phyloP scores from a whole-genome alignment of 495 filamentous ascomycete species.

The Talaromyces wortmannii region DNA sequence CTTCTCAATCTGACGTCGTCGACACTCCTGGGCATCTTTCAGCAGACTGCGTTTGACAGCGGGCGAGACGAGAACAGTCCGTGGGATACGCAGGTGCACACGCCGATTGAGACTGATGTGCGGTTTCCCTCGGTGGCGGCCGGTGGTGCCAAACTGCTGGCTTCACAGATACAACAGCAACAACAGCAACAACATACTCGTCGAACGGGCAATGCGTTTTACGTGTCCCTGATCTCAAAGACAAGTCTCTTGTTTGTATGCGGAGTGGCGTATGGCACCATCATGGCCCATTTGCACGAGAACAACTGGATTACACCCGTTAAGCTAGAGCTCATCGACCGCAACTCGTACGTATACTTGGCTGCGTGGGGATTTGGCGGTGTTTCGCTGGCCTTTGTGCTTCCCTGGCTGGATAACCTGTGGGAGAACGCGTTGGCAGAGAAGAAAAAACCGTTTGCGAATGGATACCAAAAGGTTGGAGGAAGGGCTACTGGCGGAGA shows the following conservation, averaged over 20 bases:
- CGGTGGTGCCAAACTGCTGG: too few relatives aligned
- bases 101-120: conserved; percentile 30
- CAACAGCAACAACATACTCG: not conserved
- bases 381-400: conserved; percentile 64
- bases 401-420: conserved; percentile 78
- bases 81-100: conserved; percentile 68
- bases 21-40: conserved; percentile 88
- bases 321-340: conserved; percentile 50
- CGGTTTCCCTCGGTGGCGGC: too few relatives aligned
- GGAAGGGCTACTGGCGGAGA: conserved; percentile 17
- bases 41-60: conserved; percentile 51
- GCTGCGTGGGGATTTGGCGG: conserved; percentile 76
- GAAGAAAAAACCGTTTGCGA: not conserved
- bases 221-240: conserved; percentile 39
- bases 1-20: conserved; percentile 82
- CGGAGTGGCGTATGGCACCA: conserved; percentile 75
- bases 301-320: conserved; percentile 57
- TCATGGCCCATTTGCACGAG: conserved; percentile 79
- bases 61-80: conserved; percentile 47
- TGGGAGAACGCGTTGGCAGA: conserved; percentile 32
- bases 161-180: not conserved
- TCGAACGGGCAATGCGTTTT: not conserved
- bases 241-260: conserved; percentile 67
- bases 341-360: conserved; percentile 62
- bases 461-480: conserved; percentile 9